Evolutionary conservation across 2,329 filamentous ascomycete species (phyloP).

Genomic region (Atkinsonella hypoxylon): DNA sequence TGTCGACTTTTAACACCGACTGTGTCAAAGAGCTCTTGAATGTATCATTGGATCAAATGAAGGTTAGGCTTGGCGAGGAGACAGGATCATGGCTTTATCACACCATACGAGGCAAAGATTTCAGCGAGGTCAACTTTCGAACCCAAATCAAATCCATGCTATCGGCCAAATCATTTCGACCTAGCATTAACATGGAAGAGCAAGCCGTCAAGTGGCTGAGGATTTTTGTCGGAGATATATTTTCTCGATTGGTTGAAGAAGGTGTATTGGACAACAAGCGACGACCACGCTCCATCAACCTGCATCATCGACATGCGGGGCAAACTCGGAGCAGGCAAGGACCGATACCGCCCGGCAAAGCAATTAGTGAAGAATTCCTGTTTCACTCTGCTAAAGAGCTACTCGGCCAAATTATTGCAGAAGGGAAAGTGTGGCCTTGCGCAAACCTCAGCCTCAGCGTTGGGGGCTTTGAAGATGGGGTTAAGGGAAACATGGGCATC

Average conservation of each 20-base stretch:
- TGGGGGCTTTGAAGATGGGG: slow-evolving; percentile 81
- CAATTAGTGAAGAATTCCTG: slow-evolving; percentile 58
- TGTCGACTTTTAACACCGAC: slow-evolving; percentile 71
- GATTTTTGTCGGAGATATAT: slow-evolving; percentile 89
- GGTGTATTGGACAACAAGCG: slow-evolving; percentile 79
- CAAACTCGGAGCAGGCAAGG: slow-evolving; percentile 65
- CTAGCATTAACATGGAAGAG: slow-evolving; percentile 64
- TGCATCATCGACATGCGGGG: slow-evolving; percentile 66
- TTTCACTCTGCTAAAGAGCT: slow-evolving; percentile 67
- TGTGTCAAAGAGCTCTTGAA: slow-evolving; percentile 61
- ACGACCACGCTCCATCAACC: slow-evolving; percentile 70
- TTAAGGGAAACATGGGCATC: slow-evolving; percentile 76
- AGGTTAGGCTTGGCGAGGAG: slow-evolving; percentile 68
- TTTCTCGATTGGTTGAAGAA: slow-evolving; percentile 79
- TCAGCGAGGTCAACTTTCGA: slow-evolving; percentile 76
- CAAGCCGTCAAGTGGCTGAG: slow-evolving; percentile 76
- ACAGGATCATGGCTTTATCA: slow-evolving; percentile 78
- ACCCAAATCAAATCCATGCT: slow-evolving; percentile 97
- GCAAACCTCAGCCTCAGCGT: slow-evolving; percentile 81
- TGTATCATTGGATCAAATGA: slow-evolving; percentile 63
- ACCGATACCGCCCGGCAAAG: slow-evolving; percentile 64
- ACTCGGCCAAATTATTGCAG: slow-evolving; percentile 63
- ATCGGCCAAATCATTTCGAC: slow-evolving; percentile 88
- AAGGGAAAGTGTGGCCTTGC: slow-evolving; percentile 81
- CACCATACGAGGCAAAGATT: slow-evolving; percentile 74